Evolutionary conservation across 148 eudicot species (phyloP).

Genomic region (Cornus suecica): DNA sequence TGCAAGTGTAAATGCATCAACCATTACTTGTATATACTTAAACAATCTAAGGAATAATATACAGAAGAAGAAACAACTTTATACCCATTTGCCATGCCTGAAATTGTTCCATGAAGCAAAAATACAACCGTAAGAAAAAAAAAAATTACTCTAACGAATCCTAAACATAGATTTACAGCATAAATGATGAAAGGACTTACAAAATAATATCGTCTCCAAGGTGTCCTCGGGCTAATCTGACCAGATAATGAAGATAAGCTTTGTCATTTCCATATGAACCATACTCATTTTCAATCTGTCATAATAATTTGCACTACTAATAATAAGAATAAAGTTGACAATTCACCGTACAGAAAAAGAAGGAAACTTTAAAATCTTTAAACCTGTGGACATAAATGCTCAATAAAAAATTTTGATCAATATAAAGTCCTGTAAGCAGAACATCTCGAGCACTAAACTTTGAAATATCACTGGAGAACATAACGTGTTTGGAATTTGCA

Average conservation of each 20-base stretch:
- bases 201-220: constrained; percentile 66
- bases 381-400: neutral
- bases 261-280: constrained; percentile 93
- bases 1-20: neutral
- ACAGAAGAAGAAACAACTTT: neutral
- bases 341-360: neutral
- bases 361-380: neutral
- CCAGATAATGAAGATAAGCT: constrained; percentile 74
- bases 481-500: neutral
- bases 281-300: constrained; percentile 93
- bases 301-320: constrained; percentile 19
- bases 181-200: constrained; percentile 38
- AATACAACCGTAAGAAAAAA: neutral
- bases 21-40: neutral
- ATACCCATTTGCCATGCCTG: neutral
- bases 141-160: neutral
- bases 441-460: neutral
- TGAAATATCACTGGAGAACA: neutral
- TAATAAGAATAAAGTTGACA: constrained; percentile 5
- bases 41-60: neutral
- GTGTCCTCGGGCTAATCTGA: constrained; percentile 58
- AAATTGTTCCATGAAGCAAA: neutral
- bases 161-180: constrained; percentile 7
- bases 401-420: neutral
- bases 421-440: neutral